These are phyloP conservation scores for Setaria italica DNA, from an alignment of 202 grass and related monocot genomes.

Conservation along the genomic window DNA sequence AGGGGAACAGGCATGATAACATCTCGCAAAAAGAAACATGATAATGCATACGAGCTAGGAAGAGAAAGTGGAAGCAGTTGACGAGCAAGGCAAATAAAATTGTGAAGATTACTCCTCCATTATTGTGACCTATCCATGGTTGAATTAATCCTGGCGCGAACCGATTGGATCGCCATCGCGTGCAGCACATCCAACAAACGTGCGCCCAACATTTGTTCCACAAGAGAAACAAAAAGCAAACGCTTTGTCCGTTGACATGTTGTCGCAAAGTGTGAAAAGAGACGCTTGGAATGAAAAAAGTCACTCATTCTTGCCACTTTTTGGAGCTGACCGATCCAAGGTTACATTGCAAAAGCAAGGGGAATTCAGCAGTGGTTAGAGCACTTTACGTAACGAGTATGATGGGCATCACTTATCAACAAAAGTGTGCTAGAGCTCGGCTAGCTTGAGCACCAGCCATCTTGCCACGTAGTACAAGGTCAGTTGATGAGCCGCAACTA, in stretches of 20 bases:
- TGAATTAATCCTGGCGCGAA: slow-evolving; percentile 10
- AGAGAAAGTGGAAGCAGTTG: slow-evolving; percentile 20
- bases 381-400: not conserved
- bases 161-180: slow-evolving; percentile 3
- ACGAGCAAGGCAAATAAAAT: not conserved
- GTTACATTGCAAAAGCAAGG: not conserved
- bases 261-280: slow-evolving; percentile 6
- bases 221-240: not conserved
- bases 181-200: slow-evolving; percentile 4
- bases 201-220: slow-evolving; percentile 29
- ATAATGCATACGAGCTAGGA: not conserved
- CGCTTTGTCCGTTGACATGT: slow-evolving; percentile 4
- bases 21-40: not conserved
- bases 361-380: not conserved
- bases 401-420: not conserved
- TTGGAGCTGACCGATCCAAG: not conserved
- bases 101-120: not conserved
- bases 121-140: not conserved
- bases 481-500: not conserved
- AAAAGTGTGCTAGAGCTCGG: not conserved
- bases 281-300: not conserved
- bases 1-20: not conserved
- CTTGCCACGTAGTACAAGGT: not conserved
- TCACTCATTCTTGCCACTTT: not conserved
- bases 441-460: not conserved